Conservation (phyloP, 1,284 basidiomycete genomes). For the Irpex rosettiformis region DNA sequence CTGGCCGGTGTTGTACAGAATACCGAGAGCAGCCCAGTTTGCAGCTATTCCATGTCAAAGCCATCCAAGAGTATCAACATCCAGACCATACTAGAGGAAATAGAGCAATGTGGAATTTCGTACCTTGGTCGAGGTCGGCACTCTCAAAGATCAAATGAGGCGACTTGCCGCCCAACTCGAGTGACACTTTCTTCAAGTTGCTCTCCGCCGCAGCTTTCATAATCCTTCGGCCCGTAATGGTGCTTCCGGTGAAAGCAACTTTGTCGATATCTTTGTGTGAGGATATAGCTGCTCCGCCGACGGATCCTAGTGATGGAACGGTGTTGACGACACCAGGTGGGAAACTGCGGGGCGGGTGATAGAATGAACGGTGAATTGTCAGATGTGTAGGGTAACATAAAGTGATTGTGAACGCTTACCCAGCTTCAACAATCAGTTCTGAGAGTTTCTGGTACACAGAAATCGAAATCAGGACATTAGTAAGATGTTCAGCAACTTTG, state of each 20-base stretch:
- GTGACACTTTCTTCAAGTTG: conserved; percentile 88
- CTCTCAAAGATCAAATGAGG: conserved; percentile 85
- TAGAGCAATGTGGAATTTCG: too few species aligned
- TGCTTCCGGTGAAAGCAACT: conserved; percentile 81
- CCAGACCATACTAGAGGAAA: too few species aligned
- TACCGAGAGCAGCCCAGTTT: conserved; percentile 80
- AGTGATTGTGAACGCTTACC: conserved; percentile 39
- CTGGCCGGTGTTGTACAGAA: conserved; percentile 83
- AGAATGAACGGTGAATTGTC: neutral
- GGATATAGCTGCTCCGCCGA: conserved; percentile 84
- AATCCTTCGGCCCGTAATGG: conserved; percentile 87
- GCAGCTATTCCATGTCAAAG: too few species aligned
- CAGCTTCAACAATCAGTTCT: conserved; percentile 76
- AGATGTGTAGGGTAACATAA: conserved; percentile 4
- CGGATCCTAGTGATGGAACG: conserved; percentile 75
- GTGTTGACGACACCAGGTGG: conserved; percentile 94
- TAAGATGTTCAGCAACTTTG: neutral
- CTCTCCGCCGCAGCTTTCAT: conserved; percentile 91
- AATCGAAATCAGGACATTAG: neutral
- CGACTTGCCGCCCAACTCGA: conserved; percentile 96
- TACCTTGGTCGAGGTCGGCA: conserved; percentile 80
- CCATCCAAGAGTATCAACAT: too few species aligned
- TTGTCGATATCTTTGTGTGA: conserved; percentile 82
- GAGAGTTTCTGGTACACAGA: conserved; percentile 67
- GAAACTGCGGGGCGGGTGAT: conserved; percentile 48